phyloP scores from a whole-genome alignment of 108 stramenopile genomes.

The Cyclotella kingstonii region DNA sequence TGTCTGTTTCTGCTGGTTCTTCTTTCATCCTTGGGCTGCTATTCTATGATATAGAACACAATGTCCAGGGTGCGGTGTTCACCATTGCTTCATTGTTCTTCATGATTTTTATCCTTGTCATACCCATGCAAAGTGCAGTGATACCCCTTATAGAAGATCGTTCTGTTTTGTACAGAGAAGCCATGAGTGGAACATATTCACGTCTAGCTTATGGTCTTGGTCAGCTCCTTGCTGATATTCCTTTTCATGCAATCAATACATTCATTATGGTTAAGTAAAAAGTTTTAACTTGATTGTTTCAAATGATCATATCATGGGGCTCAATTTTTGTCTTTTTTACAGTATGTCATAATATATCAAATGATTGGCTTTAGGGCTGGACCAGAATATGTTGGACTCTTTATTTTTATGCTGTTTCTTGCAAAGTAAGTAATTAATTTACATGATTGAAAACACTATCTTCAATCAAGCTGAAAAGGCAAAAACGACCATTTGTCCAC shows the following conservation, averaged over 20 bases:
- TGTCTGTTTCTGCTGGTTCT: constrained; percentile 10
- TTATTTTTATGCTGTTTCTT: constrained; percentile 40
- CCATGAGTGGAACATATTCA: constrained; percentile 40
- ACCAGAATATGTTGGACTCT: constrained; percentile 25
- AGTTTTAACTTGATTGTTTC: too few species aligned
- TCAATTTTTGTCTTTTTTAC: too few species aligned
- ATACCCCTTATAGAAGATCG: constrained; percentile 47
- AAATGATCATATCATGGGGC: too few species aligned
- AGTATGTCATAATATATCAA: constrained; percentile 30
- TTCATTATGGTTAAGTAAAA: constrained; percentile 35
- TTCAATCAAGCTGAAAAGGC: too few species aligned
- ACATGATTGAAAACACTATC: too few species aligned
- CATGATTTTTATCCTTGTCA: constrained; percentile 43
- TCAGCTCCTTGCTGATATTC: constrained; percentile 39
- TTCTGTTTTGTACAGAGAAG: constrained; percentile 48
- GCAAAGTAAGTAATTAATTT: constrained; percentile 17
- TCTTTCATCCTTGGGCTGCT: constrained; percentile 36
- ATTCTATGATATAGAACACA: constrained; percentile 28
- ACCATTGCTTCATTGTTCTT: constrained; percentile 46
- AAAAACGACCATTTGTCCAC: too few species aligned
- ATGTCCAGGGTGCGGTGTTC: constrained; percentile 43
- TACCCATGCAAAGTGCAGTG: constrained; percentile 49
- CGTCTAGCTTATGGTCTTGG: constrained; percentile 42
- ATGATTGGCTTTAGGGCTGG: constrained; percentile 39
- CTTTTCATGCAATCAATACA: constrained; percentile 43